These are phyloP conservation scores for Purpureocillium lavendulum DNA, from an alignment of 2,329 filamentous ascomycete species.

Conservation along the genomic window DNA sequence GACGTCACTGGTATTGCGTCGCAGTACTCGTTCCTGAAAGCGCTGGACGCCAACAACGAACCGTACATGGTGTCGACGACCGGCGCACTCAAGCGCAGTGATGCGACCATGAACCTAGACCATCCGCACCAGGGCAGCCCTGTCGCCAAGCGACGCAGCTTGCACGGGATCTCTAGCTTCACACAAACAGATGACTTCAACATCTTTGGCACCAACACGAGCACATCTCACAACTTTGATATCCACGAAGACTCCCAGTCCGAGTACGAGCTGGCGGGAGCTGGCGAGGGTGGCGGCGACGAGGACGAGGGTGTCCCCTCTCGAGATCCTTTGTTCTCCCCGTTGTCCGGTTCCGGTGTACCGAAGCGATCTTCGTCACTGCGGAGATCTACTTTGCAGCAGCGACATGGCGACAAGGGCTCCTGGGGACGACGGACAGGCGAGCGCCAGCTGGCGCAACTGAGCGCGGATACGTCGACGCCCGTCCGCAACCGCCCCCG, in stretches of 20 bases:
- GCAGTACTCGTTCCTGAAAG: slow-evolving; percentile 39
- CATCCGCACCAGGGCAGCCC: slow-evolving; percentile 72
- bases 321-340: slow-evolving; percentile 34
- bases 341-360: slow-evolving; percentile 42
- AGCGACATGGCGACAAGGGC: slow-evolving; percentile 63
- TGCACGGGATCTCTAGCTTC: slow-evolving; percentile 65
- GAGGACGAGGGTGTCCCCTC: slow-evolving; percentile 10
- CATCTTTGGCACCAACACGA: slow-evolving; percentile 59
- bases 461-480: slow-evolving; percentile 45
- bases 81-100: slow-evolving; percentile 86
- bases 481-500: slow-evolving; percentile 59
- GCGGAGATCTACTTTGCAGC: slow-evolving; percentile 79
- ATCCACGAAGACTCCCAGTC: slow-evolving; percentile 37
- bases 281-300: slow-evolving; percentile 10
- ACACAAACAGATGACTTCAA: slow-evolving; percentile 53
- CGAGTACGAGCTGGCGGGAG: slow-evolving; percentile 46
- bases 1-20: slow-evolving; percentile 44
- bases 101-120: slow-evolving; percentile 82
- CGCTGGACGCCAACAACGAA: slow-evolving; percentile 35
- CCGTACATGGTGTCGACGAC: slow-evolving; percentile 31
- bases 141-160: slow-evolving; percentile 81
- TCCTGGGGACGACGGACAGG: slow-evolving; percentile 54
- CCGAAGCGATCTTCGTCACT: slow-evolving; percentile 68
- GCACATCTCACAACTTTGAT: slow-evolving; percentile 38
- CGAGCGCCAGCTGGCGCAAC: slow-evolving; percentile 44